These are phyloP conservation scores for Calendula officinalis DNA, from an alignment of 129 eudicot genomes.

Conservation along the genomic window DNA sequence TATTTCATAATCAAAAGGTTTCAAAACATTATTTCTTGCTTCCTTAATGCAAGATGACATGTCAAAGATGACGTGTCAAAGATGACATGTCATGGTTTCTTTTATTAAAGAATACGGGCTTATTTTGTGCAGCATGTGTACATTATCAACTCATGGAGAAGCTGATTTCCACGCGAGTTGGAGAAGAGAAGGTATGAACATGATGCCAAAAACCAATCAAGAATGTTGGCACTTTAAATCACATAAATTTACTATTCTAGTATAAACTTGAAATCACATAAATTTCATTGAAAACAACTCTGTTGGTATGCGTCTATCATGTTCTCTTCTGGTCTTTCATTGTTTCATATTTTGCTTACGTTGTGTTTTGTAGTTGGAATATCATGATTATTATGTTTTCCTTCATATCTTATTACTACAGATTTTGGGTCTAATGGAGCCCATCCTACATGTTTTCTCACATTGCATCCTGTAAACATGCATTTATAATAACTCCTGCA, in stretches of 20 bases:
- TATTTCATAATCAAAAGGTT: too few relatives aligned
- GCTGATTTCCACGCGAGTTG: too few relatives aligned
- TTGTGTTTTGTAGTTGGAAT: slow-evolving; percentile 41
- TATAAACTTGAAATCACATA: slow-evolving; percentile 13
- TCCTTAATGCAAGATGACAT: too few relatives aligned
- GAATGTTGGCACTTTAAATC: too few relatives aligned
- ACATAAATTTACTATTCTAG: slow-evolving; percentile 14
- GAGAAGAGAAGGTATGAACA: too few relatives aligned
- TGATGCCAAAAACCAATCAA: too few relatives aligned
- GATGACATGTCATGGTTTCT: too few relatives aligned
- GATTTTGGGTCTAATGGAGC: slow-evolving; percentile 89
- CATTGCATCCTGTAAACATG: slow-evolving; percentile 71
- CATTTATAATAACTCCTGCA: slow-evolving; percentile 94
- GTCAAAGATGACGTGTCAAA: too few relatives aligned
- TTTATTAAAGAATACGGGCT: too few relatives aligned
- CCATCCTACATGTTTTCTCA: slow-evolving; percentile 84
- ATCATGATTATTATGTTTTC: slow-evolving; percentile 86
- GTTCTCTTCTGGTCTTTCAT: slow-evolving; percentile 45
- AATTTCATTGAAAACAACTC: neutral
- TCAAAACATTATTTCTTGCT: too few relatives aligned
- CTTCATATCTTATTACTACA: slow-evolving; percentile 80
- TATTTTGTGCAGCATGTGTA: too few relatives aligned
- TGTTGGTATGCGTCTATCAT: slow-evolving; percentile 54
- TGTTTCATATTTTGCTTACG: slow-evolving; percentile 31
- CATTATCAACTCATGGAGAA: too few relatives aligned